Conservation (phyloP, 306 rosid genomes). For the Begonia masoniana region DNA sequence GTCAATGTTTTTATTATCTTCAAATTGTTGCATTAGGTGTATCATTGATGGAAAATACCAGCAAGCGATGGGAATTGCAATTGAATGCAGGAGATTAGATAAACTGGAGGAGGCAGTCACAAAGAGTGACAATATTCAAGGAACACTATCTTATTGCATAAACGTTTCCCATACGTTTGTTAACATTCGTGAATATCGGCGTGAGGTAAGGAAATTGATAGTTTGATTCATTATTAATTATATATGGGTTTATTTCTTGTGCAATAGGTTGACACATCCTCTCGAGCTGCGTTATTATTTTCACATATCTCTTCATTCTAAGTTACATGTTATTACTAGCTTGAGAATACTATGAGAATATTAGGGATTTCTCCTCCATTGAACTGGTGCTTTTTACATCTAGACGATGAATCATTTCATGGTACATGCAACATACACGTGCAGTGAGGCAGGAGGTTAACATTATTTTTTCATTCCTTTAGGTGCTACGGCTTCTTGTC, state of each 20-base stretch:
- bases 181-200: conserved; percentile 85
- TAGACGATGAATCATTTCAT: conserved; percentile 2
- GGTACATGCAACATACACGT: background rate
- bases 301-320: too few relatives aligned
- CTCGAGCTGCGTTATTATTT: too few relatives aligned
- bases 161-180: conserved; percentile 82
- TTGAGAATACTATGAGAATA: too few relatives aligned
- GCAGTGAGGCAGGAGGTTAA: conserved; percentile 2
- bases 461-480: conserved; percentile 13
- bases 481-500: conserved; percentile 92
- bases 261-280: too few relatives aligned
- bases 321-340: too few relatives aligned
- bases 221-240: background rate
- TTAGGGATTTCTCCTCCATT: too few relatives aligned
- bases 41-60: conserved; percentile 85
- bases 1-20: conserved; percentile 5
- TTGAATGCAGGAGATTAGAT: conserved; percentile 96
- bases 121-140: conserved; percentile 85
- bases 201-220: conserved; percentile 40
- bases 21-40: conserved; percentile 40
- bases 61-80: conserved; percentile 97
- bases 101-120: conserved; percentile 96
- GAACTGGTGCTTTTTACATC: too few relatives aligned
- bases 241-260: too few relatives aligned
- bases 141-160: conserved; percentile 87